A percentile compares a stretch with the other conserved stretches of the same genome.
phyloP scores from a whole-genome alignment of 192 early-diverging fungal species.

The Backusella morwellensis region DNA sequence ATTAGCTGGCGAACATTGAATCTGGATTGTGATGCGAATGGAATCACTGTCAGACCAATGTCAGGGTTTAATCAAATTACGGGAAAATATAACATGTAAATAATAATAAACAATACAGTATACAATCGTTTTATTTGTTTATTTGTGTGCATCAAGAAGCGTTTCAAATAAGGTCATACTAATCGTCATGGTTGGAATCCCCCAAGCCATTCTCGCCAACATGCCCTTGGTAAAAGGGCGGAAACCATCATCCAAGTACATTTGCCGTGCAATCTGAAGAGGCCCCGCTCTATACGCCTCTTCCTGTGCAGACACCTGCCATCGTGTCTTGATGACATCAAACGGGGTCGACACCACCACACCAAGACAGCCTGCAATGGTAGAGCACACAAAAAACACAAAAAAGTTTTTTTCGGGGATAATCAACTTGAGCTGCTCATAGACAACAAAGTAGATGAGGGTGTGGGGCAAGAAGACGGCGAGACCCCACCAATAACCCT shows the following conservation, averaged over 20 bases:
- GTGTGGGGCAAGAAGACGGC: conserved; percentile 78
- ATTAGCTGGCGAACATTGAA: conserved; percentile 51
- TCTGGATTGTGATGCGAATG: conserved; percentile 52
- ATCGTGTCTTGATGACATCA: conserved; percentile 80
- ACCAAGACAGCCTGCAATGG: conserved; percentile 53
- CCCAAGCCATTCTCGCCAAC: conserved; percentile 63
- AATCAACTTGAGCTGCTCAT: conserved; percentile 55
- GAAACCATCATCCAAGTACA: conserved; percentile 46
- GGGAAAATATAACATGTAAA: not conserved
- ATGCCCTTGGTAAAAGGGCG: conserved; percentile 63
- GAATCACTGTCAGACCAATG: conserved; percentile 39
- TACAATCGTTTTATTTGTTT: not conserved
- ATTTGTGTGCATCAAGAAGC: conserved; percentile 48
- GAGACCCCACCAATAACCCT: conserved; percentile 66
- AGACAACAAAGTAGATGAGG: conserved; percentile 66
- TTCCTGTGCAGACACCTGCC: conserved; percentile 53
- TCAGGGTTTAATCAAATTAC: conserved; percentile 13
- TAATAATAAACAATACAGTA: not conserved
- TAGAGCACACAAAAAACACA: conserved; percentile 59
- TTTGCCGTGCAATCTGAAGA: conserved; percentile 35
- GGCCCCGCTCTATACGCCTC: conserved; percentile 27
- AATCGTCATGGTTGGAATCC: conserved; percentile 64
- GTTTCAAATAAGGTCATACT: conserved; percentile 72
- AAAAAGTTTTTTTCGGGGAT: conserved; percentile 28
- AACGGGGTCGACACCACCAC: conserved; percentile 61